Conservation (phyloP, 2,329 filamentous ascomycete genomes). For the Xylaria arbuscula region DNA sequence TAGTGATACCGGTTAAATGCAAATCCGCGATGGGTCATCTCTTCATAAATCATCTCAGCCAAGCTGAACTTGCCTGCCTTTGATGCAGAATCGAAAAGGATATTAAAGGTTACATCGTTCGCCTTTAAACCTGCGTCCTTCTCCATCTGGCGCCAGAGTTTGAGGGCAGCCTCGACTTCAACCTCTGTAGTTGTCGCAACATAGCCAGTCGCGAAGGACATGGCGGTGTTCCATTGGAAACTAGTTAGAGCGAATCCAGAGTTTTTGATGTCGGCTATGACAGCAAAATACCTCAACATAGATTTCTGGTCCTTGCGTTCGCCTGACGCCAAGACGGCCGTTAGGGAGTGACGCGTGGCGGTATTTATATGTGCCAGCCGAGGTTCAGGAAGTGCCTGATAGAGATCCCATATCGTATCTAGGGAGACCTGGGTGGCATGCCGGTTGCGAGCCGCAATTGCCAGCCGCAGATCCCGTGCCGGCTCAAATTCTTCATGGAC, state of each 20-base stretch:
- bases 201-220: conserved; percentile 81
- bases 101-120: conserved; percentile 88
- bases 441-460: conserved; percentile 56
- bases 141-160: conserved; percentile 93
- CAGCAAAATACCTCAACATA: conserved; percentile 84
- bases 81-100: conserved; percentile 88
- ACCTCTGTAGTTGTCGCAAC: conserved; percentile 67
- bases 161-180: conserved; percentile 75
- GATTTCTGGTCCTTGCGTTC: conserved; percentile 66
- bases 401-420: conserved; percentile 61
- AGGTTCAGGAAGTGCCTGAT: conserved; percentile 62
- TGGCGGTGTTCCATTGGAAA: conserved; percentile 84
- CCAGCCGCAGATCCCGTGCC: conserved; percentile 55
- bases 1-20: conserved; percentile 82
- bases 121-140: conserved; percentile 70
- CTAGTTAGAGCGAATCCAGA: conserved; percentile 75
- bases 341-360: conserved; percentile 68
- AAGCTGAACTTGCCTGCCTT: conserved; percentile 86
- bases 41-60: conserved; percentile 84
- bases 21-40: conserved; percentile 79
- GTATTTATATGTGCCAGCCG: conserved; percentile 63
- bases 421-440: conserved; percentile 56
- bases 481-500: conserved; percentile 52
- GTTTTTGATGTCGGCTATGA: conserved; percentile 84
- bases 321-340: conserved; percentile 75